Evolutionary conservation across 768 basidiomycete genomes (phyloP).

Genomic region (Boletus sp.): DNA sequence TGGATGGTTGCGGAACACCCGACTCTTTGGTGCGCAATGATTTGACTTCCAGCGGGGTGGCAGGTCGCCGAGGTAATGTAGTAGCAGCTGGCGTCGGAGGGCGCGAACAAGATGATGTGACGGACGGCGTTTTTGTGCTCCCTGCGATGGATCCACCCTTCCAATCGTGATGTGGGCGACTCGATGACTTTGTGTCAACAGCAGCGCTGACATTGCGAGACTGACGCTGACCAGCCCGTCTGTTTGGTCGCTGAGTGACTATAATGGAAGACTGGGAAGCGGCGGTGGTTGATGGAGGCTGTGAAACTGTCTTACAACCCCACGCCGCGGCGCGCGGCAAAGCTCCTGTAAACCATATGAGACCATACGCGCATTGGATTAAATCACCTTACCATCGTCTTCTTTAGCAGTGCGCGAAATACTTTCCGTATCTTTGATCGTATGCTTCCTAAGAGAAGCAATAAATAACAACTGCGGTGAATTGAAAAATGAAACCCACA

Average conservation of each 20-base stretch:
- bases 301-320: slow-evolving; percentile 44
- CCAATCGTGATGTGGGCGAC: slow-evolving; percentile 41
- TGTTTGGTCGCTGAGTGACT: slow-evolving; percentile 36
- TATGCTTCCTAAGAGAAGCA: slow-evolving; percentile 66
- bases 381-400: slow-evolving; percentile 45
- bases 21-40: slow-evolving; percentile 39
- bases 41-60: slow-evolving; percentile 44
- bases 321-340: slow-evolving; percentile 70
- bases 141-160: slow-evolving; percentile 36
- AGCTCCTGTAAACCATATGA: slow-evolving; percentile 32
- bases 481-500: slow-evolving; percentile 49
- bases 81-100: slow-evolving; percentile 50
- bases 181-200: slow-evolving; percentile 33
- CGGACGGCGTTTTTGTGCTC: slow-evolving; percentile 43
- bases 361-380: background rate
- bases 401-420: slow-evolving; percentile 57
- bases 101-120: slow-evolving; percentile 52
- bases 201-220: slow-evolving; percentile 38
- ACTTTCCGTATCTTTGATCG: slow-evolving; percentile 85
- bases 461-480: slow-evolving; percentile 1
- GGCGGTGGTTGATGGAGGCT: slow-evolving; percentile 12
- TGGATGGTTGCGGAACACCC: slow-evolving; percentile 36
- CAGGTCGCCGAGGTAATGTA: slow-evolving; percentile 39
- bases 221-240: slow-evolving; percentile 49
- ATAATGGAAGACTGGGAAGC: slow-evolving; percentile 19